Evolutionary conservation across 2,329 filamentous ascomycete species (phyloP).

Genomic region (Emergomyces africanus): DNA sequence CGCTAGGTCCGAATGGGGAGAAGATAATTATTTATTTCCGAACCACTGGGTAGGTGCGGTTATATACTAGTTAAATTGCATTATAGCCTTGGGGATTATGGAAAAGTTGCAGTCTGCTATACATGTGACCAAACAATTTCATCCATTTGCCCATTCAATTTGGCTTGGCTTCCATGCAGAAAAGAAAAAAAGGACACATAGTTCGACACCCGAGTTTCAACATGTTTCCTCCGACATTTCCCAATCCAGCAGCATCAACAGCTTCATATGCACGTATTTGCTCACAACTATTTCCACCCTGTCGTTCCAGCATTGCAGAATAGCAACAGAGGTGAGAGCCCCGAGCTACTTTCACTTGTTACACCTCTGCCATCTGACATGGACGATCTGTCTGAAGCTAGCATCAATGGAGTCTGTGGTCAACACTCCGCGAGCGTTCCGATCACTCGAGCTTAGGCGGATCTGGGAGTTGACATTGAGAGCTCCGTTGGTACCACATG

Average conservation of each 20-base stretch:
- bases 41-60: background rate
- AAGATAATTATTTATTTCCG: background rate
- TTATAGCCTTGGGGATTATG: background rate
- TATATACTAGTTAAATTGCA: too few species aligned
- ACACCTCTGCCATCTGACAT: constrained; percentile 35
- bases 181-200: background rate
- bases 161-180: background rate
- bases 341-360: constrained; percentile 1
- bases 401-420: constrained; percentile 39
- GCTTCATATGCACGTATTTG: background rate
- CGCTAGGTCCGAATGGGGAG: background rate
- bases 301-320: background rate
- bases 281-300: background rate
- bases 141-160: background rate
- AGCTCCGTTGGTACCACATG: constrained; percentile 37
- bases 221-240: background rate
- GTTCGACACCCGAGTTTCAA: background rate
- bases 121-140: background rate
- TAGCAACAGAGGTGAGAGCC: background rate
- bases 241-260: background rate
- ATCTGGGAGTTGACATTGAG: constrained; percentile 44
- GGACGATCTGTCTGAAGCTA: constrained; percentile 32
- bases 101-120: background rate
- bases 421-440: constrained; percentile 27
- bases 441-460: constrained; percentile 24